Conservation (phyloP, 192 early-diverging fungal genomes). For the Entomortierella beljakovae region DNA sequence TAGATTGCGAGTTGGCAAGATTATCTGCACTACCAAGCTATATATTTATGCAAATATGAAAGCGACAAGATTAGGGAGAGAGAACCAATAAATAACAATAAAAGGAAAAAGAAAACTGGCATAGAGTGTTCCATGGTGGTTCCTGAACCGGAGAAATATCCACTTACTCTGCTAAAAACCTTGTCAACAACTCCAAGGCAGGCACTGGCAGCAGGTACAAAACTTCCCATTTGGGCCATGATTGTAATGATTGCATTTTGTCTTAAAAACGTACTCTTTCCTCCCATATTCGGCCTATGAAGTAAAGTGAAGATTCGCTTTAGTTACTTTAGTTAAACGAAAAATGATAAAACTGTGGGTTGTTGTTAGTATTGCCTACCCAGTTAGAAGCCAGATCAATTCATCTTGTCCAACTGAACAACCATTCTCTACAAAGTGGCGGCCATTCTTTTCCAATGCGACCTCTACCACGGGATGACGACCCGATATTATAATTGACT, state of each 20-base stretch:
- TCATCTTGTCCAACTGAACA: conserved; percentile 61
- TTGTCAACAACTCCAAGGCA: conserved; percentile 60
- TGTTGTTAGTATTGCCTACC: conserved; percentile 32
- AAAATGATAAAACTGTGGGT: too few relatives aligned
- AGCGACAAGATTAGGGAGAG: neutral
- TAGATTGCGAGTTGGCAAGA: conserved; percentile 61
- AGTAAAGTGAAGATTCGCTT: neutral
- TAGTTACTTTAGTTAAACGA: neutral
- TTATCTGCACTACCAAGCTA: conserved; percentile 67
- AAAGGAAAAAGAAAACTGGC: neutral
- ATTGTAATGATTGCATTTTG: conserved; percentile 65
- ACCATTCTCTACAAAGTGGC: conserved; percentile 67
- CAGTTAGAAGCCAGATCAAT: conserved; percentile 55
- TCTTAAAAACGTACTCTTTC: conserved; percentile 63
- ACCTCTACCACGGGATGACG: conserved; percentile 74
- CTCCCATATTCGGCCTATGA: conserved; percentile 66
- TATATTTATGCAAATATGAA: neutral
- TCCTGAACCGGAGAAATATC: neutral
- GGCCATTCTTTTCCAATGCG: conserved; percentile 57
- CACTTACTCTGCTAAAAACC: conserved; percentile 61
- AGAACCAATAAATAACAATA: neutral
- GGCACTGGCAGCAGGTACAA: conserved; percentile 60
- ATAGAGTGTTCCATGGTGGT: neutral
- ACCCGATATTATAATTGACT: conserved; percentile 53
- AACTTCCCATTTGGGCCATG: conserved; percentile 64